Percentiles rank a stretch among this genome's conserved stretches.
Evolutionary conservation across 2,329 filamentous ascomycete genomes (phyloP).

Genomic region (Penicillium corylophilum): DNA sequence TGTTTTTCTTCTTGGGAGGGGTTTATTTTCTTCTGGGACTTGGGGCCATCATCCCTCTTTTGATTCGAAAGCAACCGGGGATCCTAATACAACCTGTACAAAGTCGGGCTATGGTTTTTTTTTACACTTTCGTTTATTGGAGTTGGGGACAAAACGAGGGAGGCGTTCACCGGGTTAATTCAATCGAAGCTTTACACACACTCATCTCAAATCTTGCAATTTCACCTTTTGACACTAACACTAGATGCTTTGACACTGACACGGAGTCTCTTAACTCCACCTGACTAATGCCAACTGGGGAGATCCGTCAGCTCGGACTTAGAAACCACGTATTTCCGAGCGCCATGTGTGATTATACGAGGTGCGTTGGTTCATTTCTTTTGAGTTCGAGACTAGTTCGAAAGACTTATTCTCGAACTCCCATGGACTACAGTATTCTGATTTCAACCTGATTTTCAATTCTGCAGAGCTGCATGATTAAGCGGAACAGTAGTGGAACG

Average conservation of each 20-base stretch:
- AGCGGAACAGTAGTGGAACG: background rate
- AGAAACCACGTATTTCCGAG: background rate
- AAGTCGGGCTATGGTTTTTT: conserved; percentile 10
- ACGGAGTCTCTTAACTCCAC: conserved; percentile 12
- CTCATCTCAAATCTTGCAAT: background rate
- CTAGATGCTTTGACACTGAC: background rate
- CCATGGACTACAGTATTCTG: background rate
- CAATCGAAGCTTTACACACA: background rate
- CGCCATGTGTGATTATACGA: background rate
- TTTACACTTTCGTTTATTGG: conserved; percentile 2
- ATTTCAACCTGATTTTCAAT: background rate
- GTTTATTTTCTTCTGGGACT: conserved; percentile 1
- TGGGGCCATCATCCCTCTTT: conserved; percentile 17
- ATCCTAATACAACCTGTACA: conserved; percentile 24
- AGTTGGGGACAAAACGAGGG: conserved; percentile 18
- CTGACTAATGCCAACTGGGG: conserved; percentile 13
- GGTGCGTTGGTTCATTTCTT: conserved; percentile 8
- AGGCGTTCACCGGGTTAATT: background rate
- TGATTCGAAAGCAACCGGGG: conserved; percentile 14
- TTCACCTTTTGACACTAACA: background rate
- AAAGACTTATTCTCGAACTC: background rate
- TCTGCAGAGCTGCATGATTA: background rate
- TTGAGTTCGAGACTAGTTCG: background rate
- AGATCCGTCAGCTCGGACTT: conserved; percentile 4
- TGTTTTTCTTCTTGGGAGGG: conserved; percentile 6